These are phyloP conservation scores for Pisolithus microcarpus DNA, from an alignment of 768 basidiomycete species.

Conservation along the genomic window DNA sequence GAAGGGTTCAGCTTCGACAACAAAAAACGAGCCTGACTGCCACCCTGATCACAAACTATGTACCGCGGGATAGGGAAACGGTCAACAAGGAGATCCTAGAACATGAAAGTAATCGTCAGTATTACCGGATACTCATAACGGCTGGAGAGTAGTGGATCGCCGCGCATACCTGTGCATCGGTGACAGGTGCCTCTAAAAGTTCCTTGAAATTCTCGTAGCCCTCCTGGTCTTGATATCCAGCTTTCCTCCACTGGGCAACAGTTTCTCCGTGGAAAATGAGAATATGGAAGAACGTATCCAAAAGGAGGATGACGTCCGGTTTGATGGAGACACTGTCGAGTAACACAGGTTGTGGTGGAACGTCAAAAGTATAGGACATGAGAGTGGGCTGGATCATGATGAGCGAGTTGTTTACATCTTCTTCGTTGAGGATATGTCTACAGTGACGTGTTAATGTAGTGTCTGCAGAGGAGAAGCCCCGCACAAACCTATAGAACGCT, in stretches of 20 bases:
- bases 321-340: slow-evolving; percentile 98
- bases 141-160: too few relatives aligned
- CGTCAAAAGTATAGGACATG: slow-evolving; percentile 96
- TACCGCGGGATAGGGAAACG: slow-evolving; percentile 97
- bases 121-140: too few relatives aligned
- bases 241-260: slow-evolving; percentile 95
- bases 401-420: slow-evolving; percentile 97
- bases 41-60: slow-evolving; percentile 96
- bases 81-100: slow-evolving; percentile 86
- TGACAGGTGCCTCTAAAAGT: slow-evolving; percentile 76
- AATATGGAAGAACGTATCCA: slow-evolving; percentile 99
- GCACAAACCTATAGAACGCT: slow-evolving; percentile 83
- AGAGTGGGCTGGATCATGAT: slow-evolving; percentile 99
- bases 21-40: slow-evolving; percentile 97
- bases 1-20: slow-evolving; percentile 95
- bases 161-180: slow-evolving; percentile 79
- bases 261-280: slow-evolving; percentile 99
- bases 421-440: slow-evolving; percentile 91
- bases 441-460: background rate
- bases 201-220: slow-evolving; percentile 99
- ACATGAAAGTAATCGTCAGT: background rate
- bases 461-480: background rate
- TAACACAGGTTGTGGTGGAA: slow-evolving; percentile 85
- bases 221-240: slow-evolving; percentile 97
- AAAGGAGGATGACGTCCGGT: slow-evolving; percentile 89